A percentile compares a stretch with the other conserved stretches of the same genome.
phyloP scores from a whole-genome alignment of 495 filamentous ascomycete species.

The Clohesyomyces aquaticus region DNA sequence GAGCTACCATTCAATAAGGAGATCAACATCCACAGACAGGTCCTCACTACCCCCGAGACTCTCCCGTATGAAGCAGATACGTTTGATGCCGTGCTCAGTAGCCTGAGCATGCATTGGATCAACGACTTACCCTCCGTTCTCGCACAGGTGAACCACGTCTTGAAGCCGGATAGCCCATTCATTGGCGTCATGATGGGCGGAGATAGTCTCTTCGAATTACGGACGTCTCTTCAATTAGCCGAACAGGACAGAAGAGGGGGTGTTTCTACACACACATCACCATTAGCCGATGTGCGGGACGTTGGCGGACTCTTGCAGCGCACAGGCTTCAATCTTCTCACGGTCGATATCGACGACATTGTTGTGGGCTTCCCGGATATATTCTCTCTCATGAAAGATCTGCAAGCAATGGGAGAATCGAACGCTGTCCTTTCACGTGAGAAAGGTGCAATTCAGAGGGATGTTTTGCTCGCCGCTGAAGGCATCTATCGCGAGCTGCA shows the following conservation, averaged over 20 bases:
- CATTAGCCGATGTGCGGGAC: slow-evolving; percentile 89
- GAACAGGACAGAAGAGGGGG: slow-evolving; percentile 87
- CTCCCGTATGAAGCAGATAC: slow-evolving; percentile 75
- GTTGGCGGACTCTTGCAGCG: slow-evolving; percentile 83
- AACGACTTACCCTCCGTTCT: slow-evolving; percentile 90
- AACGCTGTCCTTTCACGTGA: slow-evolving; percentile 84
- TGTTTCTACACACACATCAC: slow-evolving; percentile 82
- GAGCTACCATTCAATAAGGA: slow-evolving; percentile 73
- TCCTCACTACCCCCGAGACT: slow-evolving; percentile 68
- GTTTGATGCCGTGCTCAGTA: slow-evolving; percentile 88
- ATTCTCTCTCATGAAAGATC: slow-evolving; percentile 87
- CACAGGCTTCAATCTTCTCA: slow-evolving; percentile 93
- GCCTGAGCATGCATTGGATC: slow-evolving; percentile 92
- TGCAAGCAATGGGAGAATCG: slow-evolving; percentile 92
- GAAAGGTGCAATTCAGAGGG: slow-evolving; percentile 71
- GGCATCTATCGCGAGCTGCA: slow-evolving; percentile 87
- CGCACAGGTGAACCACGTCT: slow-evolving; percentile 73
- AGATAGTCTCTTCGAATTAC: slow-evolving; percentile 90
- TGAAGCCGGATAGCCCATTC: slow-evolving; percentile 91
- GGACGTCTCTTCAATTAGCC: slow-evolving; percentile 90
- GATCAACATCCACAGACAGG: slow-evolving; percentile 69
- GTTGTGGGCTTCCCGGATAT: slow-evolving; percentile 92
- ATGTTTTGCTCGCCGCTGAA: slow-evolving; percentile 86
- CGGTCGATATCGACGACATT: slow-evolving; percentile 96
- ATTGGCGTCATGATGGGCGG: slow-evolving; percentile 96